A percentile compares a stretch with the other conserved stretches of the same genome.
These are phyloP conservation scores for Erysimum pusillum DNA, from an alignment of 441 rosid species.

Conservation along the genomic window DNA sequence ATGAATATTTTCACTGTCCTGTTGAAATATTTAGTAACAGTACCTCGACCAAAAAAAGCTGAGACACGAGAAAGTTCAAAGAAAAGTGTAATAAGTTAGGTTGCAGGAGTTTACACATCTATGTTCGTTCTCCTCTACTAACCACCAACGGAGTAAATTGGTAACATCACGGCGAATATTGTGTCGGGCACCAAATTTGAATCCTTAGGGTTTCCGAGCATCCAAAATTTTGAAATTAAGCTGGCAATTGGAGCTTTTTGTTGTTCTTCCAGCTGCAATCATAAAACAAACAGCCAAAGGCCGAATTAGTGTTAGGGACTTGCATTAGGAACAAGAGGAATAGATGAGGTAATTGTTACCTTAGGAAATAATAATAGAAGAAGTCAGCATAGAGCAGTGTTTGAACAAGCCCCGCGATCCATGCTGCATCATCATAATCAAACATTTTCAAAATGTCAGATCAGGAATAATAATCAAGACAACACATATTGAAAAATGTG, in stretches of 20 bases:
- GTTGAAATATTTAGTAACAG: conserved; percentile 10
- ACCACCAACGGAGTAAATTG: conserved; percentile 41
- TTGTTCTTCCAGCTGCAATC: conserved; percentile 72
- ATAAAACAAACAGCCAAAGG: neutral
- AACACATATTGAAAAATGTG: neutral
- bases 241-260: conserved; percentile 66
- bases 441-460: conserved; percentile 15
- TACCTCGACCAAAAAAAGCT: conserved; percentile 3
- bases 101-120: conserved; percentile 36
- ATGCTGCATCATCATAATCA: conserved; percentile 54
- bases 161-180: neutral
- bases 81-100: conserved; percentile 25
- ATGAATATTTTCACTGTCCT: neutral
- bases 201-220: conserved; percentile 22
- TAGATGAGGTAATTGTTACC: conserved; percentile 46
- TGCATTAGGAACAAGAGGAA: neutral
- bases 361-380: conserved; percentile 66
- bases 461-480: conserved; percentile 5
- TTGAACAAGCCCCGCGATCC: conserved; percentile 67
- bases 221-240: conserved; percentile 42
- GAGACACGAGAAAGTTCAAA: conserved; percentile 15
- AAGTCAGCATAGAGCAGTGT: conserved; percentile 65
- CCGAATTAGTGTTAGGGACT: neutral
- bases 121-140: conserved; percentile 29
- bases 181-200: conserved; percentile 6